Evolutionary conservation across 805 yeast genomes (phyloP).

Genomic region (Wickerhamiella nectarea): DNA sequence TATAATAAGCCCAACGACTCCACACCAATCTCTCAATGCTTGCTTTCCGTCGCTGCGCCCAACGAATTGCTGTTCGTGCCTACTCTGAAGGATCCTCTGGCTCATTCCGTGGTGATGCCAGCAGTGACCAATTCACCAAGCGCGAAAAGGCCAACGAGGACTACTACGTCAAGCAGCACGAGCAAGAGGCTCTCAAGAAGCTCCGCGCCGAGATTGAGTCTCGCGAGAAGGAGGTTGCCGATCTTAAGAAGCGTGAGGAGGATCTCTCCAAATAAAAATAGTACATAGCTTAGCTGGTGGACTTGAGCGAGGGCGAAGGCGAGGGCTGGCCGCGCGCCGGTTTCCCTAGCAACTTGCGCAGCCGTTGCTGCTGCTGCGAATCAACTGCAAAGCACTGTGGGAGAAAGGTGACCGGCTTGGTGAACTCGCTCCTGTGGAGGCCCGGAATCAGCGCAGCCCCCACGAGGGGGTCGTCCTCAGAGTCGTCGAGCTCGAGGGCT

Average conservation of each 20-base stretch:
- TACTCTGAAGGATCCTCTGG: constrained; percentile 28
- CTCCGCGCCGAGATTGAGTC: constrained; percentile 27
- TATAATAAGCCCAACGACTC: not conserved
- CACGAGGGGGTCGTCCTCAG: constrained; percentile 7
- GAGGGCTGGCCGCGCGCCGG: too few relatives aligned
- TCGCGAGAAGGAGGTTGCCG: constrained; percentile 22
- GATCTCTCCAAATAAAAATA: constrained; percentile 13
- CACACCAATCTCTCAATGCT: constrained; percentile 6
- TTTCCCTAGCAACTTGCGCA: not conserved
- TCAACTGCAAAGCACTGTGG: not conserved
- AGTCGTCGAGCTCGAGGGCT: constrained; percentile 3
- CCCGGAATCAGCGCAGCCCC: constrained; percentile 7
- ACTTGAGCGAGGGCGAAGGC: too few relatives aligned
- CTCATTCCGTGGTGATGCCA: constrained; percentile 48
- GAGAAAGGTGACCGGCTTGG: not conserved
- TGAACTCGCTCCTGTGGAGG: constrained; percentile 2
- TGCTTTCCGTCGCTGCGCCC: constrained; percentile 16
- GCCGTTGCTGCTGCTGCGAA: not conserved
- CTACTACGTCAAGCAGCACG: constrained; percentile 79
- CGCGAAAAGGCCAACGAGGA: constrained; percentile 92
- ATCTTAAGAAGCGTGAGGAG: constrained; percentile 20
- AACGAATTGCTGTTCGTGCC: constrained; percentile 12
- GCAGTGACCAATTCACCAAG: constrained; percentile 56
- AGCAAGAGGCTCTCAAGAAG: constrained; percentile 61
- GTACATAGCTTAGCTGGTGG: constrained; percentile 3